Conservation (phyloP, 179 eudicot genomes). For the Heliamphora pulchella region DNA sequence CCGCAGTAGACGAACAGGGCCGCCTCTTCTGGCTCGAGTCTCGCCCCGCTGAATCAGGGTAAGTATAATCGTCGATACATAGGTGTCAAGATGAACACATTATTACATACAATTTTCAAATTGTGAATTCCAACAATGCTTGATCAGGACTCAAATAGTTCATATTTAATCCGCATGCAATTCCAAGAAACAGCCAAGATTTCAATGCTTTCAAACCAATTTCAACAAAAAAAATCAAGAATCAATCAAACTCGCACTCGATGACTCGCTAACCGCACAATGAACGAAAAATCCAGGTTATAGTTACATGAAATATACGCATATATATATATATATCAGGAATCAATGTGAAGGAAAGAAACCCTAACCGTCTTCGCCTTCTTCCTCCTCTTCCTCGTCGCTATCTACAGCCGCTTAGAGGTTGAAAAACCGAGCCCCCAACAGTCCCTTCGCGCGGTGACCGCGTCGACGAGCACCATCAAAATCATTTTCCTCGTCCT, state of each 20-base stretch:
- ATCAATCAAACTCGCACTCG: no score
- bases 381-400: conserved; percentile 84
- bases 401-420: conserved; percentile 64
- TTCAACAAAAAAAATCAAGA: no score
- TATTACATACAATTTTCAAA: not conserved
- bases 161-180: no score
- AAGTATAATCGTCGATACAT: not conserved
- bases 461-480: conserved; percentile 23
- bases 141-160: no score
- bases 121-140: no score
- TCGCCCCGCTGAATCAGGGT: conserved; percentile 28
- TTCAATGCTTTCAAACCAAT: no score
- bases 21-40: conserved; percentile 28
- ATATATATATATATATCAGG: no score
- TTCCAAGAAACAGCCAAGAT: no score
- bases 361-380: conserved; percentile 82
- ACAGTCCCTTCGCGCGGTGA: conserved; percentile 26
- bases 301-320: not conserved
- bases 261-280: no score
- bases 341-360: not conserved
- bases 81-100: not conserved
- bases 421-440: conserved; percentile 50
- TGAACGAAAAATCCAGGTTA: no score
- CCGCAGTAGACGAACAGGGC: conserved; percentile 22
- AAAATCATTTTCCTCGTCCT: conserved; percentile 54